A percentile compares a stretch with the other conserved stretches of the same genome.
Evolutionary conservation across 805 yeast genomes (phyloP).

Genomic region (Metschnikowia corniflorae): DNA sequence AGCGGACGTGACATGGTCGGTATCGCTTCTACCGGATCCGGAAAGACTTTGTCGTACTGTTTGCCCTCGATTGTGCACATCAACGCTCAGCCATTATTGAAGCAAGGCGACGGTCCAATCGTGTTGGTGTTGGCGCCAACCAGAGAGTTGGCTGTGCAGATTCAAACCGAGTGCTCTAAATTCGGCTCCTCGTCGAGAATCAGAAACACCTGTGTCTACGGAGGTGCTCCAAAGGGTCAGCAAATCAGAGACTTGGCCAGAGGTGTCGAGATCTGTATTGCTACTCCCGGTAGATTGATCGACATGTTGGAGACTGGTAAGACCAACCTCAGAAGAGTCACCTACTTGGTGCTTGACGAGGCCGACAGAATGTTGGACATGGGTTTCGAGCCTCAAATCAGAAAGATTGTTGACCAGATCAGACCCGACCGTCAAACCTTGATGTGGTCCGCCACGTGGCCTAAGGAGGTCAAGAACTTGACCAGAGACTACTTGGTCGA

Average conservation of each 20-base stretch:
- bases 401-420: conserved; percentile 96
- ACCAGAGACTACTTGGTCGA: conserved; percentile 89
- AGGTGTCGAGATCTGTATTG: conserved; percentile 94
- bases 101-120: conserved; percentile 96
- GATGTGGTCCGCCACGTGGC: conserved; percentile 99
- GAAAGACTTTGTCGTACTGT: conserved; percentile 96
- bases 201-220: conserved; percentile 95
- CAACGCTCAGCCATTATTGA: conserved; percentile 93
- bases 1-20: conserved; percentile 99
- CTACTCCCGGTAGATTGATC: conserved; percentile 98
- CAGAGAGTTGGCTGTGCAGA: conserved; percentile 97
- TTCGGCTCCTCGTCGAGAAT: conserved; percentile 90
- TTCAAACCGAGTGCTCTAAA: conserved; percentile 92
- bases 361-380: conserved; percentile 99
- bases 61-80: conserved; percentile 96
- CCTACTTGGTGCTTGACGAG: conserved; percentile 95
- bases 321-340: conserved; percentile 93
- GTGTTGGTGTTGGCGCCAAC: conserved; percentile 96
- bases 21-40: conserved; percentile 98
- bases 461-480: conserved; percentile 91
- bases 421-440: conserved; percentile 99
- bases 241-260: conserved; percentile 94
- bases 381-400: conserved; percentile 99
- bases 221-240: conserved; percentile 98
- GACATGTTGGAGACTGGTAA: conserved; percentile 95